Evolutionary conservation across 345 rosid genomes (phyloP).

Genomic region (Brassica juncea): DNA sequence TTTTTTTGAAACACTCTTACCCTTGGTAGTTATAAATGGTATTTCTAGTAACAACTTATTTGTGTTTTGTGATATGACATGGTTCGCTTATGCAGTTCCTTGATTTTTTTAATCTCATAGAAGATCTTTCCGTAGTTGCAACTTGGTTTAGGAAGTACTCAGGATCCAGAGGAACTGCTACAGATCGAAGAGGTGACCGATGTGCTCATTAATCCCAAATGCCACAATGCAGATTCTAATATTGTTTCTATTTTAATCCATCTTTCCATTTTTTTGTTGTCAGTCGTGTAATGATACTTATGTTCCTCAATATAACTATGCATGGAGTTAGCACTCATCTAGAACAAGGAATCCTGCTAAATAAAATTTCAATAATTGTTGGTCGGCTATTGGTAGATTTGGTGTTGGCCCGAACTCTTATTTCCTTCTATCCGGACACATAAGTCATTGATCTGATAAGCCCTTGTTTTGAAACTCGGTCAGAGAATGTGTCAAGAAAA

Average conservation of each 20-base stretch:
- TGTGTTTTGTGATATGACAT: conserved; percentile 14
- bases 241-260: conserved; percentile 56
- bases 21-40: conserved; percentile 47
- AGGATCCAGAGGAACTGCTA: conserved; percentile 40
- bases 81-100: conserved; percentile 14
- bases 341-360: too few relatives aligned
- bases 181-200: conserved; percentile 61
- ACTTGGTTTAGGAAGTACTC: conserved; percentile 37
- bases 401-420: too few relatives aligned
- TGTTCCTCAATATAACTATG: neutral
- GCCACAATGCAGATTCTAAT: conserved; percentile 75
- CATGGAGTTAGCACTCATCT: neutral
- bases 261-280: conserved; percentile 10
- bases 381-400: too few relatives aligned
- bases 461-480: too few relatives aligned
- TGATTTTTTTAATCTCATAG: neutral
- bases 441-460: too few relatives aligned
- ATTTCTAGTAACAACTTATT: conserved; percentile 20
- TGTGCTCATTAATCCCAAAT: conserved; percentile 80
- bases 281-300: conserved; percentile 3
- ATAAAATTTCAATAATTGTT: too few relatives aligned
- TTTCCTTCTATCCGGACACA: too few relatives aligned
- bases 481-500: too few relatives aligned
- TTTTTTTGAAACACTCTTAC: too few relatives aligned
- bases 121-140: neutral